Conservation (phyloP, 768 basidiomycete genomes). For the Wakefieldia striispora region DNA sequence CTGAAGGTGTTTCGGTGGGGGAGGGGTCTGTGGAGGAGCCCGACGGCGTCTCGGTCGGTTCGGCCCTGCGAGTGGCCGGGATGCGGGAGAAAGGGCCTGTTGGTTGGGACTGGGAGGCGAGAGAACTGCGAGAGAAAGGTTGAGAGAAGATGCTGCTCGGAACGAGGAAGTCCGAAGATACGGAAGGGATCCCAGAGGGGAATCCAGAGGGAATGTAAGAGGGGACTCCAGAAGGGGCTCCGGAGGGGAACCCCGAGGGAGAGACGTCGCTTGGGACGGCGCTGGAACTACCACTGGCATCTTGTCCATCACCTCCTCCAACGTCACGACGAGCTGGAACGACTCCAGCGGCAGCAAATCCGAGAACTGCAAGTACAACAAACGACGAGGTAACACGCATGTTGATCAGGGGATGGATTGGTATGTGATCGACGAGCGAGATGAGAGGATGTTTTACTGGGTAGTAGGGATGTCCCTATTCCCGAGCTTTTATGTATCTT, state of each 20-base stretch:
- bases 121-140: too few species aligned
- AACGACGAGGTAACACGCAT: conserved; percentile 10
- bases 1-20: too few species aligned
- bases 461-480: too few species aligned
- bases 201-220: neutral
- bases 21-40: too few species aligned
- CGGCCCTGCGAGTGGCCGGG: too few species aligned
- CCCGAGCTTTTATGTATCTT: conserved; percentile 7
- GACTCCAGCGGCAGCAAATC: conserved; percentile 3
- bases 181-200: neutral
- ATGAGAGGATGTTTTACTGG: neutral
- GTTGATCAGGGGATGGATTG: neutral
- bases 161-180: neutral
- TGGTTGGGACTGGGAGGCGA: too few species aligned
- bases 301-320: neutral
- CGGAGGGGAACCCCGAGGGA: neutral
- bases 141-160: too few species aligned
- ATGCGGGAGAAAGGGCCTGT: too few species aligned
- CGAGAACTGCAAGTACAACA: conserved; percentile 3
- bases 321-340: neutral
- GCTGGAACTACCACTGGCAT: neutral
- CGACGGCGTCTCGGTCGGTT: too few species aligned
- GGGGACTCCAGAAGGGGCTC: too few species aligned
- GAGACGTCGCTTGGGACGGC: neutral
- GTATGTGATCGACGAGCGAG: neutral